Conservation (phyloP, 139 green algal genomes). For the Trebouxia sp. region DNA sequence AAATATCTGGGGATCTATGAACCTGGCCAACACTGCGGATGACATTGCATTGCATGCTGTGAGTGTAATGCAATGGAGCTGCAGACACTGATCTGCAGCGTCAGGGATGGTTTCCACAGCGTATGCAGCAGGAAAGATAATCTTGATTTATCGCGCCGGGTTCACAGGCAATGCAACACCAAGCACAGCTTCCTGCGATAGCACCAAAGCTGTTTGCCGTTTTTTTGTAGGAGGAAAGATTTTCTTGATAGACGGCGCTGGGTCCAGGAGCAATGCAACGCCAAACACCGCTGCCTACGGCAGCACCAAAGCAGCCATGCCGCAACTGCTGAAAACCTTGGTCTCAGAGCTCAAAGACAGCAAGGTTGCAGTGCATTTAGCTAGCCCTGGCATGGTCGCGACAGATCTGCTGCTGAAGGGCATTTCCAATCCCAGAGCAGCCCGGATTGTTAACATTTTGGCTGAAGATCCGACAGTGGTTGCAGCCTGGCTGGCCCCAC, state of each 20-base stretch:
- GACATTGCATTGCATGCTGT: too few relatives aligned
- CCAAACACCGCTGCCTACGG: slow-evolving; percentile 45
- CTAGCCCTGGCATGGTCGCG: slow-evolving; percentile 53
- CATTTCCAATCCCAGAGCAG: slow-evolving; percentile 23
- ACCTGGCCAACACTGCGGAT: too few relatives aligned
- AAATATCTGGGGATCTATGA: too few relatives aligned
- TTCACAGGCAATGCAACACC: too few relatives aligned
- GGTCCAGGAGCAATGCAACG: slow-evolving; percentile 42
- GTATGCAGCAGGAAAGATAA: too few relatives aligned
- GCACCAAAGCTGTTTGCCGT: not conserved
- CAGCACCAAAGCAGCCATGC: slow-evolving; percentile 30
- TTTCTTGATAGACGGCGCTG: slow-evolving; percentile 52
- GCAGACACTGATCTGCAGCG: too few relatives aligned
- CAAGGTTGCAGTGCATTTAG: slow-evolving; percentile 42
- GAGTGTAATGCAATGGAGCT: too few relatives aligned
- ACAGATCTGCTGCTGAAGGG: slow-evolving; percentile 48
- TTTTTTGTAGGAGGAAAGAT: slow-evolving; percentile 37
- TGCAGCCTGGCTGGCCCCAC: slow-evolving; percentile 49
- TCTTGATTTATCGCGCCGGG: too few relatives aligned
- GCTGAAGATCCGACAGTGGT: slow-evolving; percentile 44
- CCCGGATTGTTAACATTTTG: slow-evolving; percentile 54
- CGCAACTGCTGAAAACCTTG: slow-evolving; percentile 27
- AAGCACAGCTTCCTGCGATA: too few relatives aligned
- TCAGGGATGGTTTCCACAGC: too few relatives aligned
- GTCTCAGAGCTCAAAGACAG: slow-evolving; percentile 35